These are phyloP conservation scores for Cercophora samala DNA, from an alignment of 495 filamentous ascomycete genomes.

Conservation along the genomic window DNA sequence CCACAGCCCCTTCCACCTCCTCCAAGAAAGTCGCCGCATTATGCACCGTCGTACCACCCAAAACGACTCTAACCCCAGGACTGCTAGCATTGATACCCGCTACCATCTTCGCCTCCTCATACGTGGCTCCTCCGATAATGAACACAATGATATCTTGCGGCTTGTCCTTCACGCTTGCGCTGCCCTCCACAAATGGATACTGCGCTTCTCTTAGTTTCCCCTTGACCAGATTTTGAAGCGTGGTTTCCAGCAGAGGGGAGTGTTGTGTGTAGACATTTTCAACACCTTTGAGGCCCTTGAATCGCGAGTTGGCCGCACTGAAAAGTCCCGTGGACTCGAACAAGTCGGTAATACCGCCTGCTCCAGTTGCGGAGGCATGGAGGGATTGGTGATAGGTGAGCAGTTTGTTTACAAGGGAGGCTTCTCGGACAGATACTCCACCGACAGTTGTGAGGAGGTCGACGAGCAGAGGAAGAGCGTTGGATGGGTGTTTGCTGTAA, in stretches of 20 bases:
- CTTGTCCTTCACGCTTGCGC: slow-evolving; percentile 80
- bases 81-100: slow-evolving; percentile 87
- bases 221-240: slow-evolving; percentile 87
- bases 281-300: slow-evolving; percentile 93
- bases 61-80: slow-evolving; percentile 81
- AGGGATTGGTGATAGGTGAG: slow-evolving; percentile 80
- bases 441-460: slow-evolving; percentile 79
- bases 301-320: slow-evolving; percentile 79
- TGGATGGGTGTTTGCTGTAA: slow-evolving; percentile 80
- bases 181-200: slow-evolving; percentile 90
- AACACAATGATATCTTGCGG: slow-evolving; percentile 96
- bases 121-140: slow-evolving; percentile 87
- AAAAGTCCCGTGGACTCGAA: slow-evolving; percentile 93
- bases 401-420: slow-evolving; percentile 71
- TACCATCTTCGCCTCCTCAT: slow-evolving; percentile 93
- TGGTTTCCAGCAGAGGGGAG: slow-evolving; percentile 80
- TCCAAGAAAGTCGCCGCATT: slow-evolving; percentile 86
- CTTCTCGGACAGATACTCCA: slow-evolving; percentile 65
- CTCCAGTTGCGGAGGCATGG: slow-evolving; percentile 63
- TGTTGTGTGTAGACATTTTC: slow-evolving; percentile 99
- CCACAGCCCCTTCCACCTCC: slow-evolving; percentile 76
- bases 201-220: slow-evolving; percentile 77
- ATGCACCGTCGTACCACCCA: slow-evolving; percentile 80
- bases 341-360: slow-evolving; percentile 70
- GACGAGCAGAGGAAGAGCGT: slow-evolving; percentile 72